Evolutionary conservation across 305 asterid species (phyloP), one percentile per base, ranked within the genome.

Genomic region (Fraxinus sp.): DNA sequence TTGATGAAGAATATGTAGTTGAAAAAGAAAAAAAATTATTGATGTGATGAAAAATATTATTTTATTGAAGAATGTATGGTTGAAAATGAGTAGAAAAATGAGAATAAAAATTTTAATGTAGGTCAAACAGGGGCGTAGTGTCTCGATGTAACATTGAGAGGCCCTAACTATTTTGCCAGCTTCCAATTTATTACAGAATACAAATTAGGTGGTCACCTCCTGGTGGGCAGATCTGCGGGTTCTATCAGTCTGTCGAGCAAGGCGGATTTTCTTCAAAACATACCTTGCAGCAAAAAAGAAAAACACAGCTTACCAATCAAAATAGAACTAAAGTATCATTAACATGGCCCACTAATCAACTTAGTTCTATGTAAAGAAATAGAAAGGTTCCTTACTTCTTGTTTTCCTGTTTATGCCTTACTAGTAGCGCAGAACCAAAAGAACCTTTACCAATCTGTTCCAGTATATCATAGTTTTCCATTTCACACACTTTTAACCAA

Each of bases 401-500:
- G 87, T 91, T 91, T 91, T 96, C 99, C 77, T 88, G 97, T 88
- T 85, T 94, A 88, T 96, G 99, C 93, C 93, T 90, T 78, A 96
- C 99, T 36, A 96, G 98, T 62, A 96, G 84, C 8, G 99, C 99
- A 18, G 98, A 94, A 84, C 98, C 99, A 26, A 96, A 96, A 9
- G 98, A 93, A 52, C 99, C 99, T 92, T 89, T 94, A 68, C 99
- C 99, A 79, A 96, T 93, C 91, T 94, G 99, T 94, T 93, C 98
- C 85, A 97, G 76, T 79, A 95, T 71, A 81, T 94, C 98, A 86
- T 95, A 97, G 79, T 89, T 92, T 87, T 96, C 98, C 98, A 94
- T 96, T 83, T 76, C 84, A 3, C 18, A 78, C 44, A 68, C 88
- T 78, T 85, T 66, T 85, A 80, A 76, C 64, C 22, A 8, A 76